phyloP scores from a whole-genome alignment of 352 stramenopile species.

The Phytophthora aleatoria region DNA sequence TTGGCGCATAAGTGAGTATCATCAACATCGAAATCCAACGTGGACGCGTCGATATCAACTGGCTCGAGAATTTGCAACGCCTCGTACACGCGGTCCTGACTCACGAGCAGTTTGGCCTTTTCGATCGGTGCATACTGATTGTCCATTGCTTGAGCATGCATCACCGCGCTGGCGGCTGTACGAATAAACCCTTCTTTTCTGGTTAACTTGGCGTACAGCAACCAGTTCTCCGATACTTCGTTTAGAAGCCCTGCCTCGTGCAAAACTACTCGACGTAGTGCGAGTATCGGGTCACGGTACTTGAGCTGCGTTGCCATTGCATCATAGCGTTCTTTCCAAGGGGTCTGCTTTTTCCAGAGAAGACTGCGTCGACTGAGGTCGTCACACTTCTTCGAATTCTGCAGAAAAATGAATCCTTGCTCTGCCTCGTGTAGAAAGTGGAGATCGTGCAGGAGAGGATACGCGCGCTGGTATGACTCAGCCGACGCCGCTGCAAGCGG shows the following conservation, averaged over 20 bases:
- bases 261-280: conserved; percentile 78
- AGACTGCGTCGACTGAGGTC: conserved; percentile 35
- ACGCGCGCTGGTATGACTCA: conserved; percentile 79
- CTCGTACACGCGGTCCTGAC: conserved; percentile 85
- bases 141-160: conserved; percentile 82
- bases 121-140: conserved; percentile 78
- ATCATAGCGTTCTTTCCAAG: conserved; percentile 76
- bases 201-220: conserved; percentile 82
- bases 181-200: conserved; percentile 85
- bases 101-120: conserved; percentile 82
- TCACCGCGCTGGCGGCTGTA: conserved; percentile 81
- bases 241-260: conserved; percentile 62
- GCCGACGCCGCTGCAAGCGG: conserved; percentile 68
- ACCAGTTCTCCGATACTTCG: conserved; percentile 83
- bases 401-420: conserved; percentile 67
- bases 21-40: conserved; percentile 76
- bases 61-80: conserved; percentile 85
- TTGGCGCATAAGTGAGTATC: conserved; percentile 83
- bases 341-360: conserved; percentile 62
- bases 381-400: conserved; percentile 32
- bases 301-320: conserved; percentile 79
- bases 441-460: conserved; percentile 76
- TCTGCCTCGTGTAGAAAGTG: conserved; percentile 83
- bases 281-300: conserved; percentile 84
- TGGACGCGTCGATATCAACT: conserved; percentile 76